phyloP scores from a whole-genome alignment of 2,329 filamentous ascomycete species.

The Geosmithia putterillii region DNA sequence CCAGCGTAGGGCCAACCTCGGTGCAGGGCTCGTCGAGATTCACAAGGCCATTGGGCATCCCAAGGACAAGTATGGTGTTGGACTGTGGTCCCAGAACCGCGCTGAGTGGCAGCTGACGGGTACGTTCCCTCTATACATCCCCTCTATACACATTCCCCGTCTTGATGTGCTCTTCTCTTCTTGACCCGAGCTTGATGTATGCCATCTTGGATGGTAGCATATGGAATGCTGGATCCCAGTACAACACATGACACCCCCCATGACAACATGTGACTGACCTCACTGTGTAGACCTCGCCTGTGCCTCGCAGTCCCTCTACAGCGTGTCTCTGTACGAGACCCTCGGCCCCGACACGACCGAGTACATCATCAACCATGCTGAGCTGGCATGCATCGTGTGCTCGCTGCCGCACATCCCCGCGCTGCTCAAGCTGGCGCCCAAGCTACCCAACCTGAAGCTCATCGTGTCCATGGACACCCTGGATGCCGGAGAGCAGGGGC shows the following conservation, averaged over 20 bases:
- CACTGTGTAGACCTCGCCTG: constrained; percentile 63
- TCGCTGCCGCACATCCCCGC: constrained; percentile 72
- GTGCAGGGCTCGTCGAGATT: constrained; percentile 73
- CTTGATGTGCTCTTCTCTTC: too few species aligned
- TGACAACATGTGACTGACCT: not conserved
- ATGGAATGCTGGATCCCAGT: too few species aligned
- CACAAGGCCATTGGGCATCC: constrained; percentile 58
- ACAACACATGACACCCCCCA: not conserved
- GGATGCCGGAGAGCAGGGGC: constrained; percentile 63
- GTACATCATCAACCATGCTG: constrained; percentile 89
- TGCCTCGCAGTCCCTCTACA: constrained; percentile 77
- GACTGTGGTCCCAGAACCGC: constrained; percentile 78
- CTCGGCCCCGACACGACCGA: constrained; percentile 84
- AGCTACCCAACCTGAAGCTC: constrained; percentile 69
- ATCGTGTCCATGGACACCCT: constrained; percentile 81
- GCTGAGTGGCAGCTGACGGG: constrained; percentile 79
- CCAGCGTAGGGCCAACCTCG: constrained; percentile 69
- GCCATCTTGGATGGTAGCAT: too few species aligned
- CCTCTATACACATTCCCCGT: too few species aligned
- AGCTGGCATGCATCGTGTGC: constrained; percentile 62
- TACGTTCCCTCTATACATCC: constrained; percentile 20
- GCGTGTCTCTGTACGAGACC: constrained; percentile 92
- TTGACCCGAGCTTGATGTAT: too few species aligned
- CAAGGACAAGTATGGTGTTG: constrained; percentile 56
- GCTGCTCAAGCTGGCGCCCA: constrained; percentile 66